A percentile compares a stretch with the other conserved stretches of the same genome.
Conservation (phyloP, 2,329 filamentous ascomycete genomes). For the Fusarium metavorans region DNA sequence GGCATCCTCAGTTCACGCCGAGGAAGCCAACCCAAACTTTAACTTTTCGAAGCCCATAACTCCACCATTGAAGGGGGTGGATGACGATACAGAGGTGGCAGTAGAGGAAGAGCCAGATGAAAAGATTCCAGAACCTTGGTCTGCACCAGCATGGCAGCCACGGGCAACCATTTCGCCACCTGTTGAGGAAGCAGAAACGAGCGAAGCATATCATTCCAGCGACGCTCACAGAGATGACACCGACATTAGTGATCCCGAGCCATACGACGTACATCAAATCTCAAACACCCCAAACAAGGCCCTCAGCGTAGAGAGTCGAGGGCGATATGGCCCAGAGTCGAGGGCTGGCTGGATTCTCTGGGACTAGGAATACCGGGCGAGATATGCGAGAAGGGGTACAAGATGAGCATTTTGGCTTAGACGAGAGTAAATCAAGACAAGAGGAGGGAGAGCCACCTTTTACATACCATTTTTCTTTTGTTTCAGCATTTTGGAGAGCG, state of each 20-base stretch:
- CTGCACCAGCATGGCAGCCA: constrained; percentile 12
- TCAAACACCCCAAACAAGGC: constrained; percentile 14
- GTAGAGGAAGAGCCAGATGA: constrained; percentile 17
- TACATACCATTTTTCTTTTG: background rate
- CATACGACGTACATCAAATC: constrained; percentile 36
- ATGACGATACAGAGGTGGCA: background rate
- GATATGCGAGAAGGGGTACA: background rate
- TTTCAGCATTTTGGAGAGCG: background rate
- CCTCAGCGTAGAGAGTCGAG: constrained; percentile 6
- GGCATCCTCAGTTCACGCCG: constrained; percentile 24
- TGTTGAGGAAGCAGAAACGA: constrained; percentile 49
- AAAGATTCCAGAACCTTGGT: constrained; percentile 21
- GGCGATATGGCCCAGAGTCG: constrained; percentile 13
- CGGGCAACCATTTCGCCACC: constrained; percentile 36
- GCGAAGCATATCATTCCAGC: constrained; percentile 49
- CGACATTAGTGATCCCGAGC: constrained; percentile 51
- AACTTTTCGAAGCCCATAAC: constrained; percentile 54
- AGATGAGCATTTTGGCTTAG: constrained; percentile 4
- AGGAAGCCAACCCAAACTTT: constrained; percentile 41
- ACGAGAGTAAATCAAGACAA: background rate
- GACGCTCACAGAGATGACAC: constrained; percentile 49
- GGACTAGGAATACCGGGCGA: constrained; percentile 22
- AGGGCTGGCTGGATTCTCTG: constrained; percentile 41
- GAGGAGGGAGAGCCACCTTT: background rate
- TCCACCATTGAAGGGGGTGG: constrained; percentile 21